Percentiles rank a stretch among this genome's conserved stretches.
These are phyloP conservation scores for Paramecium sexaurelia DNA, from an alignment of 73 alveolate species.

Conservation along the genomic window DNA sequence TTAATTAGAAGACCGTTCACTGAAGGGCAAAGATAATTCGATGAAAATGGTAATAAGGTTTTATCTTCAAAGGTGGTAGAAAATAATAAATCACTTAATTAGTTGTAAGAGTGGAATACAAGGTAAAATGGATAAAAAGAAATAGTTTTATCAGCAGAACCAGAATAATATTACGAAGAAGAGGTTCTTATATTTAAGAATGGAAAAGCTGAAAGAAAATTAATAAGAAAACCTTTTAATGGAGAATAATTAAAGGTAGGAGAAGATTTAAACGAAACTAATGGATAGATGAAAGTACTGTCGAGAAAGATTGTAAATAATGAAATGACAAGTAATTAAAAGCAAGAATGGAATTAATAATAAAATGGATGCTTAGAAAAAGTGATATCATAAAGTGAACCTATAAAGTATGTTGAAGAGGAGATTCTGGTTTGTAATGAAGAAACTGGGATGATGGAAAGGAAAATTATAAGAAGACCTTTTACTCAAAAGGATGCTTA, in stretches of 20 bases:
- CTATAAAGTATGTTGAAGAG: not conserved
- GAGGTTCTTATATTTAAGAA: not conserved
- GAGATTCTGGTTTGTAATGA: not conserved
- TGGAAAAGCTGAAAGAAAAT: constrained; percentile 13
- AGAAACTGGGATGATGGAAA: not conserved
- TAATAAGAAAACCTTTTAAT: not conserved
- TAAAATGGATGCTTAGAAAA: not conserved
- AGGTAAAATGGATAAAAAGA: not conserved
- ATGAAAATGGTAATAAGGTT: not conserved
- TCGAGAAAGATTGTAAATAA: not conserved
- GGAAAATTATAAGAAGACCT: not conserved
- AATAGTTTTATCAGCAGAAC: not conserved
- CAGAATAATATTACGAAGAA: constrained; percentile 20
- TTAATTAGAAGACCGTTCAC: not conserved
- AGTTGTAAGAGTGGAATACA: not conserved
- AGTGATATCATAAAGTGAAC: not conserved
- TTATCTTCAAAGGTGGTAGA: not conserved
- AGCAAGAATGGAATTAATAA: not conserved
- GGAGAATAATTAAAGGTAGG: not conserved
- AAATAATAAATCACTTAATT: not conserved
- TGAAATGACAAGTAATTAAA: not conserved
- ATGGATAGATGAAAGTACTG: not conserved
- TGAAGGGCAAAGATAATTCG: not conserved
- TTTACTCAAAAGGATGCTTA: not conserved
- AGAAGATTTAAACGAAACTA: not conserved